Evolutionary conservation across 805 yeast genomes (phyloP).

Genomic region (Cyberlindnera euphorbiae): DNA sequence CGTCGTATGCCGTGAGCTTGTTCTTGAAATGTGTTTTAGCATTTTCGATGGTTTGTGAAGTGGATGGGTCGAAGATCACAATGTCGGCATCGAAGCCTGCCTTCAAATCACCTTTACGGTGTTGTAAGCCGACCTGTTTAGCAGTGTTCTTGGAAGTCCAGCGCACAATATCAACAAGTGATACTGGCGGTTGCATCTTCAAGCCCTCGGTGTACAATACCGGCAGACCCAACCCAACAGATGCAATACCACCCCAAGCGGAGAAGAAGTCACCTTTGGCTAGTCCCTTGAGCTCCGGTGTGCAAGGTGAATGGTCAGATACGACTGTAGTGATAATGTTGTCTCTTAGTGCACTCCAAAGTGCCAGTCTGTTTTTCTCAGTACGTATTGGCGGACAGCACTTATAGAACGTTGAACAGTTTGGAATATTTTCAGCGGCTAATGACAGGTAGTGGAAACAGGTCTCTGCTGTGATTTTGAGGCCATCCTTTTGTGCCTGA

Average conservation of each 20-base stretch:
- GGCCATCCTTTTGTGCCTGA: constrained; percentile 52
- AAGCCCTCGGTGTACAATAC: constrained; percentile 72
- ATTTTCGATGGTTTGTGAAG: constrained; percentile 45
- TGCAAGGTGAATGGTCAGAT: constrained; percentile 94
- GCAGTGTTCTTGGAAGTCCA: constrained; percentile 89
- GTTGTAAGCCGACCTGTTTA: constrained; percentile 70
- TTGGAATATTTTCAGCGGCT: constrained; percentile 71
- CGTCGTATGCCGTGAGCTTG: constrained; percentile 84
- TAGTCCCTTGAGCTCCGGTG: constrained; percentile 81
- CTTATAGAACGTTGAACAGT: constrained; percentile 77
- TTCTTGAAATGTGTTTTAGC: constrained; percentile 68
- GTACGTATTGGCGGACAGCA: constrained; percentile 94
- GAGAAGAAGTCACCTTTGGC: constrained; percentile 81
- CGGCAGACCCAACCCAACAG: constrained; percentile 88
- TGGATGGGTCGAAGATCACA: constrained; percentile 68
- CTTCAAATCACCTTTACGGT: constrained; percentile 66
- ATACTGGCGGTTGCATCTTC: constrained; percentile 45
- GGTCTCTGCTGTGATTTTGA: constrained; percentile 82
- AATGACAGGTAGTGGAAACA: constrained; percentile 88
- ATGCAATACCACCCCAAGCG: constrained; percentile 96
- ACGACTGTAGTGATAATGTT: constrained; percentile 79
- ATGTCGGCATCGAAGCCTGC: constrained; percentile 88
- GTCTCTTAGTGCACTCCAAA: constrained; percentile 74
- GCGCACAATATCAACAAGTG: constrained; percentile 56
- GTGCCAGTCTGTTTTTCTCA: constrained; percentile 58